Evolutionary conservation across 202 grass and related monocot genomes (phyloP), one percentile per base, ranked within the genome.

Genomic region (Panicum virgatum): DNA sequence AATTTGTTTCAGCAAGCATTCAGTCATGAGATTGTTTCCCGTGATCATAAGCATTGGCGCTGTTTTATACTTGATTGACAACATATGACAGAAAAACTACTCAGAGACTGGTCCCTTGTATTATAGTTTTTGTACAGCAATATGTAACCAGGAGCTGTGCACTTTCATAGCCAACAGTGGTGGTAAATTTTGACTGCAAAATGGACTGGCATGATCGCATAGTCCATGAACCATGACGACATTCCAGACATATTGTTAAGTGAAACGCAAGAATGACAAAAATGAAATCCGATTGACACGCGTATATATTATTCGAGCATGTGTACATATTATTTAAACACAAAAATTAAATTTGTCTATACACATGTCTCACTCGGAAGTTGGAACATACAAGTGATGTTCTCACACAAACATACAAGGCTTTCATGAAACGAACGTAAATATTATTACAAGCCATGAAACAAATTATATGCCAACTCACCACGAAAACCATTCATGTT

Each of bases 1-100:
- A 84, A 20, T 43, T 75, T n/a, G 26, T 39, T 70, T 71, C 53
- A 62, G 29, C 16, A 27, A 77, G 8, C 20, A 77, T 87, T 25
- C 44, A 76, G 36, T 22, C 5, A 54, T 46, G 44, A 3, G 44
- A 5, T 46, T 10, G 9, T 43, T 43, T 43, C 40, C 9, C 40
- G 9, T 43, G 40, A 43, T 43, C 40, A 2, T 44, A 3, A 8
- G 37, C 8, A 44, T 57, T 30, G 43, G 25, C 9, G 36, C 15
- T 27, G 22, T 51, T 29, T 62, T 32, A 15, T 50, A 45, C 54
- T 5, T 62, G 43, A 51, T 50, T 5, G 22, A 9, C 40, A 32
- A 30, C 18, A 72, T 20, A 30, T 34, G 26, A 36, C 26, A 46
- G 25, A 32, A 32, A 4, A 34, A 50, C 3, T 50, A 32, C 12